Conservation (phyloP, 768 basidiomycete genomes). For the Boletus reticuloceps region DNA sequence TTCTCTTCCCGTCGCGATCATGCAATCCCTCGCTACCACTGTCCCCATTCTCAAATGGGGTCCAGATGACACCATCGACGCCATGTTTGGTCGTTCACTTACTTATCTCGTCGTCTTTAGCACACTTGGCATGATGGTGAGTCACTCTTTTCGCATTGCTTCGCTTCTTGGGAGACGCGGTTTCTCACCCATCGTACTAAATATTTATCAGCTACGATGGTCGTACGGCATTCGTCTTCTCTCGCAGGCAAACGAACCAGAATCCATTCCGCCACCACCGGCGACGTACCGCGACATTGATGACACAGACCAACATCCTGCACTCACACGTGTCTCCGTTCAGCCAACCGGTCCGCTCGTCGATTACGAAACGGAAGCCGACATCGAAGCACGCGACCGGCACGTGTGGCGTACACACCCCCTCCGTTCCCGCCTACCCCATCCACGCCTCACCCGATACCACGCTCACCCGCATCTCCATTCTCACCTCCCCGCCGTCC, state of each 20-base stretch:
- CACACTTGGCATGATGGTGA: conserved; percentile 92
- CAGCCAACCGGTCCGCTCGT: conserved; percentile 3
- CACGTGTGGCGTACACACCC: not conserved
- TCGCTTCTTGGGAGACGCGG: not conserved
- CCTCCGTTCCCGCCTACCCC: not conserved
- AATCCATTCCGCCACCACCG: not conserved
- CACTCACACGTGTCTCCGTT: not conserved
- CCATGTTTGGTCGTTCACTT: conserved; percentile 89
- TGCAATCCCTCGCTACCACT: conserved; percentile 84
- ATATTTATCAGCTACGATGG: conserved; percentile 71
- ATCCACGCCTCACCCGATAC: not conserved
- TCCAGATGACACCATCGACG: conserved; percentile 72
- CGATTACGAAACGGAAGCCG: conserved; percentile 6
- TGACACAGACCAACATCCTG: not conserved
- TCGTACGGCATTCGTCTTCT: conserved; percentile 88
- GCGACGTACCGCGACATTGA: conserved; percentile 11
- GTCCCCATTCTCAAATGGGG: conserved; percentile 85
- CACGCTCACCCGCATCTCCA: not conserved
- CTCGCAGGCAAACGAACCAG: conserved; percentile 42
- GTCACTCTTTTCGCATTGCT: conserved; percentile 25
- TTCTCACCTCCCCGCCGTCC: conserved; percentile 22
- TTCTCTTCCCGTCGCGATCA: conserved; percentile 90
- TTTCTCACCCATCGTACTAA: not conserved
- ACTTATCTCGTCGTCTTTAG: conserved; percentile 91
- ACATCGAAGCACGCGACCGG: not conserved